phyloP scores from a whole-genome alignment of 768 basidiomycete genomes.

The Hydnomerulius pinastri region DNA sequence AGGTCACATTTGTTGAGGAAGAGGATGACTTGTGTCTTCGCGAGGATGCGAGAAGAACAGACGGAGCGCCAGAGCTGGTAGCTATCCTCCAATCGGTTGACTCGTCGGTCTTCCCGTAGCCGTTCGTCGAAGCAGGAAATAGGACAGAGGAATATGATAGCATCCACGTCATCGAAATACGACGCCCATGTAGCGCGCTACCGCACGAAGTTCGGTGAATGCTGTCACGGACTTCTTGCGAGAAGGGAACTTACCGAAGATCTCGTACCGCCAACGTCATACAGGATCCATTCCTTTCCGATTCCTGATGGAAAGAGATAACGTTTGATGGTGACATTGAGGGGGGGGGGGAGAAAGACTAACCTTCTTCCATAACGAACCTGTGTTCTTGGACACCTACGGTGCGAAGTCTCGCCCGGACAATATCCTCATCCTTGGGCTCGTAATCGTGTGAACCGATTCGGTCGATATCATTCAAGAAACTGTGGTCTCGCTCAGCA shows the following conservation, averaged over 20 bases:
- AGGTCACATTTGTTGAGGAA: conserved; percentile 76
- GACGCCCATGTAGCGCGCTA: conserved; percentile 78
- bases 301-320: conserved; percentile 40
- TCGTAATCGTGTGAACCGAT: conserved; percentile 64
- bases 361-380: conserved; percentile 66
- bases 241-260: conserved; percentile 50
- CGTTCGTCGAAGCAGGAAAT: conserved; percentile 84
- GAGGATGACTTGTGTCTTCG: conserved; percentile 51
- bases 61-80: conserved; percentile 77
- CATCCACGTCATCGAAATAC: conserved; percentile 81
- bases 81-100: conserved; percentile 80
- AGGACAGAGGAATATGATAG: conserved; percentile 76
- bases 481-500: conserved; percentile 42
- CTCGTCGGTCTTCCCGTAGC: conserved; percentile 64
- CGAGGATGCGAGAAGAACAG: conserved; percentile 64
- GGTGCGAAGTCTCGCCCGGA: conserved; percentile 77
- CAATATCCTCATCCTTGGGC: conserved; percentile 74
- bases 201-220: conserved; percentile 11
- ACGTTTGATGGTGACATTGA: not conserved
- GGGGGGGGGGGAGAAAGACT: conserved; percentile 14
- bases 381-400: conserved; percentile 77
- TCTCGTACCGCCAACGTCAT: conserved; percentile 79
- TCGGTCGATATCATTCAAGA: conserved; percentile 67
- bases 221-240: conserved; percentile 1
- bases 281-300: conserved; percentile 77